These are phyloP conservation scores for Nemania diffusa DNA, from an alignment of 2,329 filamentous ascomycete species.

Conservation along the genomic window DNA sequence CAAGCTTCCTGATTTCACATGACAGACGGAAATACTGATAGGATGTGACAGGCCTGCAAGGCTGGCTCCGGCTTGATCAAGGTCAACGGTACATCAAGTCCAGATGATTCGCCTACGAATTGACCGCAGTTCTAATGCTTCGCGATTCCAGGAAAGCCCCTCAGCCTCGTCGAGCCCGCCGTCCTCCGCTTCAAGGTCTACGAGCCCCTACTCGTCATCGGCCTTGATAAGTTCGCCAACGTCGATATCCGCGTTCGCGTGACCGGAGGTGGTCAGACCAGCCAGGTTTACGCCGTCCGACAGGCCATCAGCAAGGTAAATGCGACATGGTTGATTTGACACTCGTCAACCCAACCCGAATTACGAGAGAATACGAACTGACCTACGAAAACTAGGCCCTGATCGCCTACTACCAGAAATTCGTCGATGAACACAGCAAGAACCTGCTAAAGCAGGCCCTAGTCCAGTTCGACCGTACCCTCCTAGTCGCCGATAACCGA, in stretches of 20 bases:
- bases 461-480: constrained; percentile 94
- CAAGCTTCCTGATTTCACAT: neutral
- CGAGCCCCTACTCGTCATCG: constrained; percentile 97
- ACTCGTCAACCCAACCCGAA: neutral
- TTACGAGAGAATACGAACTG: neutral
- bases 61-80: constrained; percentile 74
- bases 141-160: constrained; percentile 82
- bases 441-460: constrained; percentile 98
- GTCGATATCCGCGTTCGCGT: constrained; percentile 99
- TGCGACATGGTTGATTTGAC: neutral
- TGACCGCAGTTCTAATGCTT: constrained; percentile 18
- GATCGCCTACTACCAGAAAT: constrained; percentile 99
- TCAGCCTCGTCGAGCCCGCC: constrained; percentile 93
- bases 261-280: constrained; percentile 86
- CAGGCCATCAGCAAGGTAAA: constrained; percentile 86
- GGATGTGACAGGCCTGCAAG: constrained; percentile 33
- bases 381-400: constrained; percentile 56
- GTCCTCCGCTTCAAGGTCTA: constrained; percentile 97
- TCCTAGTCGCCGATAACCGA: constrained; percentile 99
- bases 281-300: constrained; percentile 88
- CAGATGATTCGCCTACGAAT: neutral
- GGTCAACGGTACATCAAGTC: constrained; percentile 34
- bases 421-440: constrained; percentile 99
- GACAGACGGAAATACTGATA: constrained; percentile 25
- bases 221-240: constrained; percentile 94